Percentiles rank a stretch among this genome's conserved stretches.
These are phyloP conservation scores for Naumovozyma baii DNA, from an alignment of 805 yeast species.

Conservation along the genomic window DNA sequence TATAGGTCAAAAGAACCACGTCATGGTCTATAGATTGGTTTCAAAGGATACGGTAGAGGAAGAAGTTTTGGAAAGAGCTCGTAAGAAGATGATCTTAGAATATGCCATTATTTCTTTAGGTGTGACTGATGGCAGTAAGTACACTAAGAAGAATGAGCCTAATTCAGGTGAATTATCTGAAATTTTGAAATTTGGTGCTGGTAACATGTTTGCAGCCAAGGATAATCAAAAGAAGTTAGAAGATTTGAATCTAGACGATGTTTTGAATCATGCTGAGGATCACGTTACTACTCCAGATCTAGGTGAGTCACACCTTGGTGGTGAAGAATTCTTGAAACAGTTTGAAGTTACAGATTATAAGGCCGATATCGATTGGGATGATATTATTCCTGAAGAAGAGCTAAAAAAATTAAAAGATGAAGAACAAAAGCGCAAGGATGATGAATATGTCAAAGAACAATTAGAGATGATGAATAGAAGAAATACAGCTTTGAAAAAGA, in stretches of 20 bases:
- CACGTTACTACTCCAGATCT: constrained; percentile 92
- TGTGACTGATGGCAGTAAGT: constrained; percentile 60
- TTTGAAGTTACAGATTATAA: constrained; percentile 97
- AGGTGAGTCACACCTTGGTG: constrained; percentile 96
- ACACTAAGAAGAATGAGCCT: constrained; percentile 58
- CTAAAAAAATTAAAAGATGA: constrained; percentile 80
- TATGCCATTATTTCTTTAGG: constrained; percentile 96
- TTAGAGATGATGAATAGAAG: constrained; percentile 79
- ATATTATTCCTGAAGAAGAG: constrained; percentile 93
- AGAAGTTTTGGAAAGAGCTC: constrained; percentile 90
- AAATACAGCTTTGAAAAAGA: constrained; percentile 58
- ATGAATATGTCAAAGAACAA: constrained; percentile 78
- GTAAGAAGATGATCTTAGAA: constrained; percentile 96
- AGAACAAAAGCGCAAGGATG: constrained; percentile 79
- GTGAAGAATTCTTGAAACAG: constrained; percentile 93
- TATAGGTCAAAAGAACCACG: constrained; percentile 98
- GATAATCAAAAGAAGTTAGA: constrained; percentile 95
- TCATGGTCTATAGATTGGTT: constrained; percentile 94
- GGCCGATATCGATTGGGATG: constrained; percentile 98
- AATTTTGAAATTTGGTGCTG: constrained; percentile 95
- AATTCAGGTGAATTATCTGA: constrained; percentile 77
- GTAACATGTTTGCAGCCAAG: constrained; percentile 91
- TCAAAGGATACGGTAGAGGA: constrained; percentile 97
- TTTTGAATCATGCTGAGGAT: constrained; percentile 92
- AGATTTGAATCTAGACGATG: constrained; percentile 90